These are phyloP conservation scores for Colletotrichum acutatum DNA, from an alignment of 2,329 filamentous ascomycete species.

Conservation along the genomic window DNA sequence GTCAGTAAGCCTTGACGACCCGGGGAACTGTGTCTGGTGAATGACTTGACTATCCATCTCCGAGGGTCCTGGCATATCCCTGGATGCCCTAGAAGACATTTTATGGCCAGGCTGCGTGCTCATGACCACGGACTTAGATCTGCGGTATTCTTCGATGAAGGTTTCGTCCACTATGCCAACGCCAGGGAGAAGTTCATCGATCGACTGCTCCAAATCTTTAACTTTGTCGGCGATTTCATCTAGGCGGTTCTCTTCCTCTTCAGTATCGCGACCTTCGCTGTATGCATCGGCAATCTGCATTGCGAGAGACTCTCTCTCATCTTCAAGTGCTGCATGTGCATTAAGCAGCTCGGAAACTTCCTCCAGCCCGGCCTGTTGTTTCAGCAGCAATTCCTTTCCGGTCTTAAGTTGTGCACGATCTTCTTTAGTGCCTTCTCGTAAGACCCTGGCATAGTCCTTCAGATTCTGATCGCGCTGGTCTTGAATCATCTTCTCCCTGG, in stretches of 20 bases:
- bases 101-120: constrained; percentile 41
- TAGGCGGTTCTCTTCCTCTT: constrained; percentile 61
- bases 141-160: constrained; percentile 47
- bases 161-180: constrained; percentile 57
- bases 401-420: constrained; percentile 59
- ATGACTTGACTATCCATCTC: constrained; percentile 59
- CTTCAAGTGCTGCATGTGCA: constrained; percentile 53
- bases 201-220: constrained; percentile 49
- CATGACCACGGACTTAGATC: constrained; percentile 40
- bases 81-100: constrained; percentile 15
- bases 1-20: constrained; percentile 30
- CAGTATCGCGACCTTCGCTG: constrained; percentile 60
- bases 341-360: constrained; percentile 53
- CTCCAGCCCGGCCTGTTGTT: constrained; percentile 57
- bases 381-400: constrained; percentile 59
- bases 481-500: constrained; percentile 51
- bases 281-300: constrained; percentile 62
- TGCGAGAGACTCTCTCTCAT: constrained; percentile 58
- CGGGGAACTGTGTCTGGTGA: constrained; percentile 61
- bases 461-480: constrained; percentile 58
- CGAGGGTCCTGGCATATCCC: constrained; percentile 31
- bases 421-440: constrained; percentile 59
- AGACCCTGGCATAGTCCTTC: constrained; percentile 57
- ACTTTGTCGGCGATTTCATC: constrained; percentile 60
- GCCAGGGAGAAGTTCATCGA: constrained; percentile 54